These are phyloP conservation scores for Hyaloperonospora brassicae DNA, from an alignment of 352 stramenopile species.

Conservation along the genomic window DNA sequence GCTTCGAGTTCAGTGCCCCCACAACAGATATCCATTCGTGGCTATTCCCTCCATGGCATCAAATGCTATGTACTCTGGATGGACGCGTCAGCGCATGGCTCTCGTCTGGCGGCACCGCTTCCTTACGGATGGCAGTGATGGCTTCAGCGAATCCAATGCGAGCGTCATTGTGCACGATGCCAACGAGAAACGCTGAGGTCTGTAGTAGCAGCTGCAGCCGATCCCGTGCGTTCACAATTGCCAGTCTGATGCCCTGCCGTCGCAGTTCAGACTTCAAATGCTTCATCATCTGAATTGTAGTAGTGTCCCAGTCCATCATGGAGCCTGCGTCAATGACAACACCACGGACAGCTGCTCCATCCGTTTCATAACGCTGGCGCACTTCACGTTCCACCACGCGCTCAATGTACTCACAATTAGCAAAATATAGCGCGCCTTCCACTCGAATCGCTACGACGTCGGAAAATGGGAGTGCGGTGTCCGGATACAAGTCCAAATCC, in stretches of 20 bases:
- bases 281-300: constrained; percentile 84
- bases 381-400: constrained; percentile 26
- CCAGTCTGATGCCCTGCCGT: constrained; percentile 47
- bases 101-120: constrained; percentile 19
- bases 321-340: constrained; percentile 67
- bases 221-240: constrained; percentile 72
- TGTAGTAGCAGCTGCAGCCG: constrained; percentile 54
- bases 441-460: constrained; percentile 16
- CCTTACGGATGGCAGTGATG: constrained; percentile 49
- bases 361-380: constrained; percentile 29
- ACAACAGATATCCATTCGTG: too few relatives aligned
- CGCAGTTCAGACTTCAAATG: constrained; percentile 55
- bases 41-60: not conserved
- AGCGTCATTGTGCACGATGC: constrained; percentile 51
- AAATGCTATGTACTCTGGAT: constrained; percentile 20
- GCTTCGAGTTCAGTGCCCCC: too few relatives aligned
- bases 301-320: constrained; percentile 82
- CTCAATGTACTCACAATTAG: constrained; percentile 19
- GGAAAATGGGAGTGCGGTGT: constrained; percentile 6
- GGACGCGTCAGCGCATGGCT: constrained; percentile 14
- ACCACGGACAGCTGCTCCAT: constrained; percentile 34
- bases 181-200: constrained; percentile 55
- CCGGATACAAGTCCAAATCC: constrained; percentile 11
- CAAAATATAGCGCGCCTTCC: constrained; percentile 14
- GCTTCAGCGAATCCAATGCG: constrained; percentile 57